Evolutionary conservation across 1,284 basidiomycete species (phyloP).

Genomic region (Melampsora occidentalis): DNA sequence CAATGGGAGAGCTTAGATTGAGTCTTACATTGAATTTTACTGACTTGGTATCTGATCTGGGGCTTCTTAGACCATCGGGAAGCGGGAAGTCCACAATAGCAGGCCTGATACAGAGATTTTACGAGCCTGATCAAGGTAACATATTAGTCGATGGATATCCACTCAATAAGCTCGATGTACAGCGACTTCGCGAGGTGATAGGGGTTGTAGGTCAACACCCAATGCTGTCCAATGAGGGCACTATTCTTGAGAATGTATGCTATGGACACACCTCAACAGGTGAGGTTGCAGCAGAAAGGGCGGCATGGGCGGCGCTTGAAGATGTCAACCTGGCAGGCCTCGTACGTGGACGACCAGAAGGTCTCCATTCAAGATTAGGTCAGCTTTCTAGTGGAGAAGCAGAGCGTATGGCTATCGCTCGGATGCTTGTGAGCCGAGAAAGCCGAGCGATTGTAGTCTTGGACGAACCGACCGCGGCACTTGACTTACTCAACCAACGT

Average conservation of each 20-base stretch:
- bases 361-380: neutral
- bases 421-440: slow-evolving; percentile 50
- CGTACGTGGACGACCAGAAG: slow-evolving; percentile 7
- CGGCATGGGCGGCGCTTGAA: slow-evolving; percentile 7
- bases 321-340: neutral
- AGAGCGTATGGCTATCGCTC: slow-evolving; percentile 52
- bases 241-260: slow-evolving; percentile 77
- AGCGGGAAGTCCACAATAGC: slow-evolving; percentile 85
- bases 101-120: slow-evolving; percentile 75
- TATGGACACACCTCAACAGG: slow-evolving; percentile 61
- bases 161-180: slow-evolving; percentile 64
- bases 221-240: slow-evolving; percentile 73
- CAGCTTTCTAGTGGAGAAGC: slow-evolving; percentile 52
- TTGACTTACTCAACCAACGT: slow-evolving; percentile 81
- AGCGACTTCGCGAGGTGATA: slow-evolving; percentile 74
- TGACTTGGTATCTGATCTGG: neutral
- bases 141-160: slow-evolving; percentile 63
- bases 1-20: neutral
- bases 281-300: neutral
- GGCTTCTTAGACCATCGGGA: slow-evolving; percentile 64
- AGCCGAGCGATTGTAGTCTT: slow-evolving; percentile 52
- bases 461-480: slow-evolving; percentile 95
- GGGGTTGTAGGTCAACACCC: slow-evolving; percentile 81
- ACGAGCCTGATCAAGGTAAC: slow-evolving; percentile 68
- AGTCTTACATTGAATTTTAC: neutral